Evolutionary conservation across 306 rosid species (phyloP).

Genomic region (Vachellia pachyceras): DNA sequence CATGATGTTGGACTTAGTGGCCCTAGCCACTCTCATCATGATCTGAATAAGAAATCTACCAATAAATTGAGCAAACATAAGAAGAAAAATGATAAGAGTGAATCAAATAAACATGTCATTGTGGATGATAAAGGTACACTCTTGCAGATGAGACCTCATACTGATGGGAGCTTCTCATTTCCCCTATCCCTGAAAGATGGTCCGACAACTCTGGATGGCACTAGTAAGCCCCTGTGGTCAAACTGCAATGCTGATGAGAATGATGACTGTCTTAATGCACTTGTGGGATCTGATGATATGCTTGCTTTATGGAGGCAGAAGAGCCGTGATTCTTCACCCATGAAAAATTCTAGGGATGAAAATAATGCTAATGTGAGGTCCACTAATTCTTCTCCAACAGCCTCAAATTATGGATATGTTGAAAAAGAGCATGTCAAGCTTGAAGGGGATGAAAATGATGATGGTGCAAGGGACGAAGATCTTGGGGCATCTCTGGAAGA

Average conservation of each 20-base stretch:
- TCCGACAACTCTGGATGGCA: conserved; percentile 52
- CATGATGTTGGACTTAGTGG: conserved; percentile 65
- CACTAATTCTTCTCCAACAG: conserved; percentile 67
- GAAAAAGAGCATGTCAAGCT: conserved; percentile 67
- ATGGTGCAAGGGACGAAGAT: conserved; percentile 67
- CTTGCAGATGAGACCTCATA: conserved; percentile 54
- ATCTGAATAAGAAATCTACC: conserved; percentile 52
- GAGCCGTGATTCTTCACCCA: conserved; percentile 75
- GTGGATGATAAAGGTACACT: conserved; percentile 45
- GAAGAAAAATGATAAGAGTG: conserved; percentile 55
- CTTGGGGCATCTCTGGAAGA: conserved; percentile 72
- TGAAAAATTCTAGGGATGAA: conserved; percentile 66
- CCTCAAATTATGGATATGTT: conserved; percentile 76
- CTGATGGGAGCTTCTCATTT: conserved; percentile 76
- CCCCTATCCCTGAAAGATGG: conserved; percentile 71
- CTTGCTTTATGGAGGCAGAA: conserved; percentile 66
- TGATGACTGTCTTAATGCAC: conserved; percentile 55
- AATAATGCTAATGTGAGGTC: conserved; percentile 63
- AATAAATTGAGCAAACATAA: conserved; percentile 54
- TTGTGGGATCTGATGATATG: conserved; percentile 58
- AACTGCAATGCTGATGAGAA: conserved; percentile 65
- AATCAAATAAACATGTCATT: conserved; percentile 61
- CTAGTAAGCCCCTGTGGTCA: conserved; percentile 68
- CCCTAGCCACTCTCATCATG: conserved; percentile 52
- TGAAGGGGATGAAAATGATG: conserved; percentile 67